These are phyloP conservation scores for Acorus calamus DNA, from an alignment of 106 monocot genomes.

Conservation along the genomic window DNA sequence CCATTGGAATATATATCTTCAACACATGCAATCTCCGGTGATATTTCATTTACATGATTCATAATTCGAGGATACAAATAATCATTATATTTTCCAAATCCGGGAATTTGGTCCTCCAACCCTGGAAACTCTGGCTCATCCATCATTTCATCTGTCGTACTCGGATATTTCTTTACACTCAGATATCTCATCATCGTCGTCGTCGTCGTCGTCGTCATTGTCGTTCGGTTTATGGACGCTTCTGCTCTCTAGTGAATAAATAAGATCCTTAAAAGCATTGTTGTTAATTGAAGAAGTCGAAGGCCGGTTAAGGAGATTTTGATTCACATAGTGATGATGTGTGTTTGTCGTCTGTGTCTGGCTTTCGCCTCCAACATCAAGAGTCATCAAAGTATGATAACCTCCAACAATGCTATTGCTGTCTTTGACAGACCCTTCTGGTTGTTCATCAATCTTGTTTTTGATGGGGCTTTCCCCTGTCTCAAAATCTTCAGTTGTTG, in stretches of 20 bases:
- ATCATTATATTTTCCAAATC: slow-evolving; percentile 5
- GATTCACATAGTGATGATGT: background rate
- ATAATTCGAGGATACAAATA: slow-evolving; percentile 3
- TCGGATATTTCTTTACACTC: background rate
- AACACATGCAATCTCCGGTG: slow-evolving; percentile 1
- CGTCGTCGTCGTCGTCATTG: background rate
- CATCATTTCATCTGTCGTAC: slow-evolving; percentile 1
- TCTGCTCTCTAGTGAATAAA: slow-evolving; percentile 10
- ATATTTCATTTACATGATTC: slow-evolving; percentile 4
- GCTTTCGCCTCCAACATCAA: slow-evolving; percentile 1
- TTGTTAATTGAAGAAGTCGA: slow-evolving; percentile 17
- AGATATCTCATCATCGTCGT: too few relatives aligned
- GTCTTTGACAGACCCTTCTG: slow-evolving; percentile 13
- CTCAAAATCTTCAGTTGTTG: background rate
- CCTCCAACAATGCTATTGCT: slow-evolving; percentile 7
- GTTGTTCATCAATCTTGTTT: slow-evolving; percentile 7
- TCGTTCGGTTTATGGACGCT: background rate
- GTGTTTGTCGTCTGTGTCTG: background rate
- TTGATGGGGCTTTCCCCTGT: background rate
- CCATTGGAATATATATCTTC: slow-evolving; percentile 34
- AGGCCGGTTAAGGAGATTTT: slow-evolving; percentile 1
- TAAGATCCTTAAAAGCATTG: background rate
- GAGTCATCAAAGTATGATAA: slow-evolving; percentile 3
- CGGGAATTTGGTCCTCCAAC: background rate
- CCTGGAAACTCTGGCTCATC: background rate